Base-by-base conservation (phyloP, 225 moss, liverwort and hornwort genomes). In the Marchantia paleacea region DNA sequence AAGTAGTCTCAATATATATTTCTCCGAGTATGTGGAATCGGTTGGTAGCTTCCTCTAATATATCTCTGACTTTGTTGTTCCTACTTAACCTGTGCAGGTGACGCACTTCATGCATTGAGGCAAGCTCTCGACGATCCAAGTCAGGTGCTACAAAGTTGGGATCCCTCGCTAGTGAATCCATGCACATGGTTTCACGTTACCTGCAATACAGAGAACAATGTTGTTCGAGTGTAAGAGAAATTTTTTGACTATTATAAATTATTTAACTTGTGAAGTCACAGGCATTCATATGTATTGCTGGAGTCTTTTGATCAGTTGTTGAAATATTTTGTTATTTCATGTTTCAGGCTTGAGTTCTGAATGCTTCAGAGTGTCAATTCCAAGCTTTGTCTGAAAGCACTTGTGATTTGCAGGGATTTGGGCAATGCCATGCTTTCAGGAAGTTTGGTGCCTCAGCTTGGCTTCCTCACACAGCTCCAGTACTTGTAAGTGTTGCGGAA, bases 181-280 rank as follows among this genome's bases (percentile, higher is more conserved):
- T 97, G 97, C 84, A 91, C 97, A 78, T 97, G 97, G 97, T 97
- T 97, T 85, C 95, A 97, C 76, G 91, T 97, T 25, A 95, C 95
- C 60, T 97, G 97, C 90, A 92, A 93, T 79, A 0, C 6, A 77
- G 89, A 92, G 70, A 93, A 90, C 76, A 49, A 2, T 58, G 97
- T 97, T 69, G 83, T 86, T 75, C 90, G 95, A 75, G 85, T 97
- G 97, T 94, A 92, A 91, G 97, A 78, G 29, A 2, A 24, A 14
- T 8, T 7, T 6, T 62, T 19, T 24, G 62, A 62, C 10, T 9
- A 24, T 62, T 7, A 5, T 62, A 8, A 7, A 7, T 22, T 62
- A 22, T 62, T 19, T 62, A 0, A 3, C 0, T 7, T 8, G 24
- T 24, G n/a, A 7, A 13, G 67, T 64, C 55, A 69, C 53, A 24